Evolutionary conservation across 148 eudicot genomes (phyloP), one percentile per base, ranked within the genome.

Genomic region (Arbutus unedo): DNA sequence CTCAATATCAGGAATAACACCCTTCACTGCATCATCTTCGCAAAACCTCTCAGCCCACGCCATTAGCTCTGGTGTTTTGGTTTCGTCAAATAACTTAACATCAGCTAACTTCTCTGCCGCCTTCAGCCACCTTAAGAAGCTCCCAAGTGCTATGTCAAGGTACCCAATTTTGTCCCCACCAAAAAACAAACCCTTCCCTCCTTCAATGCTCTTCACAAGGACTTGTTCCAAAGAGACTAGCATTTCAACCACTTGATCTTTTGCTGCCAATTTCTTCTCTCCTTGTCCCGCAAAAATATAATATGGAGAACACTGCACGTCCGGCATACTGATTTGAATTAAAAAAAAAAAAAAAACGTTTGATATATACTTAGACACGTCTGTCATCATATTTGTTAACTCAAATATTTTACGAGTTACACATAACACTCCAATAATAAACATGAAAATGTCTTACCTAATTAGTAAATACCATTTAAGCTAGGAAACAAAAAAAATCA

Each of bases 151-250:
- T 31, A 31, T 31, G 38, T 31, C 38, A 31, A 31, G 38, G 38
- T 31, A 90, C 72, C 93, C 94, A 14, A 90, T 84, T 0, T 62
- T 71, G 50, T 88, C 91, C 13, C 91, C 91, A 0, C 90, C 91
- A 54, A 90, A 92, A 79, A 88, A 92, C 2, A 31, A 31, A 31
- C 38, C 38, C 38, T 74, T 55, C 77, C 87, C 84, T 15, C 91
- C 91, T 45, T 90, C 84, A 85, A 91, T 86, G 80, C 84, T 77
- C 53, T 92, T 88, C n/a, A 18, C 74, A 49, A 88, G 89, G 57
- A 84, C 90, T 0, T 88, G 89, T 47, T 89, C 95, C n/a, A 92
- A 41, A 4, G 89, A 7, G 8, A 54, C 44, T 3, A 86, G 16
- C 15, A 82, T 86, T 83, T 85, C 86, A 18, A 41, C 43, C 8